phyloP scores from a whole-genome alignment of 306 rosid species.

The Malus sieversii region DNA sequence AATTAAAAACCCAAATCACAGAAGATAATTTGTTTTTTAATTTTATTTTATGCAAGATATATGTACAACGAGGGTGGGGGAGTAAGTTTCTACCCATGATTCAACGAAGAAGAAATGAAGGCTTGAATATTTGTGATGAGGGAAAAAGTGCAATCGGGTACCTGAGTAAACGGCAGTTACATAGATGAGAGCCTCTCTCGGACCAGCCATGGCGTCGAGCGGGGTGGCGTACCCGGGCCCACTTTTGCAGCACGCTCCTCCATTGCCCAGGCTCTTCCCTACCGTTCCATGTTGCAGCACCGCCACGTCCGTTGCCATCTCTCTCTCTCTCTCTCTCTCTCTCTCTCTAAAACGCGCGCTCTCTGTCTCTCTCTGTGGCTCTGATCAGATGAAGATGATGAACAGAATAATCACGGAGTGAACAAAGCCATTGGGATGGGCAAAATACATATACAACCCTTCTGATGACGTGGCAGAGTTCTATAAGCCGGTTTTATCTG shows the following conservation, averaged over 20 bases:
- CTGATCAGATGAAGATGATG: not conserved
- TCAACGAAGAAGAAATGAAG: not conserved
- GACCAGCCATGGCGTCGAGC: constrained; percentile 75
- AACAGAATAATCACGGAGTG: not conserved
- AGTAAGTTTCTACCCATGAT: no score
- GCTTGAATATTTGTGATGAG: not conserved
- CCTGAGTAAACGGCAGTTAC: constrained; percentile 76
- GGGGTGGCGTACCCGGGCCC: constrained; percentile 92
- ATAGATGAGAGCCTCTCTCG: constrained; percentile 67
- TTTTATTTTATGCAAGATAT: no score
- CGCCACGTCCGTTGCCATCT: constrained; percentile 29
- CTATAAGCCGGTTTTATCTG: not conserved
- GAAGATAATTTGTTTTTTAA: not conserved
- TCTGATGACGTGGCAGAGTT: not conserved
- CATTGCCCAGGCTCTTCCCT: constrained; percentile 23
- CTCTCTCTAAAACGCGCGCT: not conserved
- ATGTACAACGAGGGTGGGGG: no score
- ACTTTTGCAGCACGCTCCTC: constrained; percentile 37
- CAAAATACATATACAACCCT: not conserved
- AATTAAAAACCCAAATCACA: not conserved
- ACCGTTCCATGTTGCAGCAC: constrained; percentile 4
- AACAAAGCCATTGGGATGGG: not conserved
- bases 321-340: constrained; percentile 5
- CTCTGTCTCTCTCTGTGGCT: not conserved
- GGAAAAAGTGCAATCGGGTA: not conserved